Base-by-base conservation (phyloP, 75 land plant genomes). In the Chamaecyparis obtusa region DNA sequence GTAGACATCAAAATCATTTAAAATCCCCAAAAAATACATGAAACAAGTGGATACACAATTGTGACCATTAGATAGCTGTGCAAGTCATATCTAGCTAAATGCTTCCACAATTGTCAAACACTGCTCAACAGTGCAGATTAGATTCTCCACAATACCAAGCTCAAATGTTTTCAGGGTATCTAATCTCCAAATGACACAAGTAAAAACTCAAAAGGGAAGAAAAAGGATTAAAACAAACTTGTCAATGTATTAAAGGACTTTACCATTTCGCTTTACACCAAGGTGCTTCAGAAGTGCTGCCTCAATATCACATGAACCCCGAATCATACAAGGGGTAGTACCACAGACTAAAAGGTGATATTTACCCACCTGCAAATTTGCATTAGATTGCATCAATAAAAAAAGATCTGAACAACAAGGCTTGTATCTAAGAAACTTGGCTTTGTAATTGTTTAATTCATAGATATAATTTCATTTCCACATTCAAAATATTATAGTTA, bases 341-440 rank as follows among this genome's bases (percentile, higher is more conserved):
- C 99, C 99, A 93, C 99, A 98, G 43, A 98, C 99, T 89, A 95
- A 84, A 10, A 98, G 88, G 87, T 98, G 99, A 89, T 95, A 98
- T 86, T 94, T 96, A 19, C 99, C 99, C 11, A 98, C 99, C 99
- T 98, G 89, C 84, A 82, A 55, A 76, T 54, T 56, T 46, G 32
- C 54, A 81, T 19, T 13, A 46, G n/a, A 27, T 13, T 81, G 44
- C 33, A 81, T 81, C 30, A 81, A 81, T 51, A 7, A 46, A 5
- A 27, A n/a, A 41, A 36, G 10, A 19, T n/a, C 46, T 46, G 27
- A 81, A 33, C 15, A 81, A 51, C 30, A 46, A 81, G 46, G 54
- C 54, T 81, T 27, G 51, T 13, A 81, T 46, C 83, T 43, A 21
- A 81, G n/a, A 41, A 43, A 44, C 10, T 46, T 32, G 46, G 46